phyloP scores from a whole-genome alignment of 768 basidiomycete species.

The Arthromyces matolae region DNA sequence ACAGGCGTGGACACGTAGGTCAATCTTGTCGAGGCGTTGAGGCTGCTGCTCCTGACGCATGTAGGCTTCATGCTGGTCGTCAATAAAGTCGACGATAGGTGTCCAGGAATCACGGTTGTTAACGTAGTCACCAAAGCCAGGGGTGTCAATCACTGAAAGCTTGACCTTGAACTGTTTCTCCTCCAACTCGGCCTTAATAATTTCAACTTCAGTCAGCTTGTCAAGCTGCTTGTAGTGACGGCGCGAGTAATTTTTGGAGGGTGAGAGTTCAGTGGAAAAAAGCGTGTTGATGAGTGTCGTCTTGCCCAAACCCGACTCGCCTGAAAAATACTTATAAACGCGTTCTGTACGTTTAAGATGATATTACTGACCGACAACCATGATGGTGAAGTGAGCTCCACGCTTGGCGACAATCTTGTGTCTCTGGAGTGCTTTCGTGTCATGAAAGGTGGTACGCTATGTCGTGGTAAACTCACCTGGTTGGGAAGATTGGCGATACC shows the following conservation, averaged over 20 bases:
- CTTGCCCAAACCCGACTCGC: constrained; percentile 96
- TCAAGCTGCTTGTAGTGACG: constrained; percentile 96
- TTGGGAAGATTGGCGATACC: constrained; percentile 97
- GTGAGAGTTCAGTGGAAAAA: constrained; percentile 94
- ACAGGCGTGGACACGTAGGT: constrained; percentile 94
- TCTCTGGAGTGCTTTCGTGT: constrained; percentile 53
- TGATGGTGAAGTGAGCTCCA: constrained; percentile 97
- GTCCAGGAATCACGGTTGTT: constrained; percentile 99
- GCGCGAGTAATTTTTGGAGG: constrained; percentile 83
- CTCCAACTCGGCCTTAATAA: constrained; percentile 99
- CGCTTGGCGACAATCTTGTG: constrained; percentile 99
- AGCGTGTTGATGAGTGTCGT: constrained; percentile 98
- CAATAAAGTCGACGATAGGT: constrained; percentile 97
- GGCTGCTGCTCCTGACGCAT: constrained; percentile 99
- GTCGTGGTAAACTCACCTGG: constrained; percentile 58
- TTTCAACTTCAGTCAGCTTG: constrained; percentile 97
- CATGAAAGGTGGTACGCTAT: constrained; percentile 11
- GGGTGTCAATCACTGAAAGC: constrained; percentile 97
- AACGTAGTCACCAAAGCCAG: constrained; percentile 99
- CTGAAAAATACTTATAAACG: constrained; percentile 34
- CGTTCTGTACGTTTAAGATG: neutral
- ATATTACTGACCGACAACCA: constrained; percentile 85
- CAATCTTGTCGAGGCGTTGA: constrained; percentile 89
- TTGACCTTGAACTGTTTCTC: constrained; percentile 99
- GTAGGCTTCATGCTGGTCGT: constrained; percentile 92